Evolutionary conservation across 2,329 filamentous ascomycete species (phyloP), one percentile per base, ranked within the genome.

Genomic region (Talaromyces marneffei): DNA sequence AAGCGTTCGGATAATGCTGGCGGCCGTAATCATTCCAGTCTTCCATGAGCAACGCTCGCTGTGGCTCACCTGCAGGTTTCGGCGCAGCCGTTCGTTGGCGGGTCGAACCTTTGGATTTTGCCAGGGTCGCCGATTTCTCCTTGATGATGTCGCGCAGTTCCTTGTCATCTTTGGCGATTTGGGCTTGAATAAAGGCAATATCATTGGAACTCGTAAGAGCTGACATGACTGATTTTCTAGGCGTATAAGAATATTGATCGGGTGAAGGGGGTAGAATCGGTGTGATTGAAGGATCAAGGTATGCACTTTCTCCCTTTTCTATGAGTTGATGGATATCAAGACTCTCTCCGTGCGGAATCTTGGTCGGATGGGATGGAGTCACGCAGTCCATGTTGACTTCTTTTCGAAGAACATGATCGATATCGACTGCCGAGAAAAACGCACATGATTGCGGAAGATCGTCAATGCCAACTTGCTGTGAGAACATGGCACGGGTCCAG

Each of bases 361-460:
- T 82, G 0, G 83, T 82, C 0, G 84, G 83, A 74, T 99, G 90
- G 46, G 89, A 94, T 0, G 94, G 94, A 0, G 94, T 99, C 46
- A 97, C 77, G 72, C 94, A 99, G 70, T 96, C 90, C 91, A 99
- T 96, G 73, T 99, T 89, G 3, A 99, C 95, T 75, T 99, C 94
- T 73, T 99, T 99, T 57, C 94, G 85, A n/a, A 99, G 81, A 2
- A 99, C 92, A 68, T 91, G 87, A 71, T 99, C 94, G 66, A 99
- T 90, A 71, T 99, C 94, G 5, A 99, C 86, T 3, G 94, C 93
- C 0, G 90, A 95, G 77, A 99, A 99, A 76, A 92, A 99, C 8
- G 94, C 94, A 69, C 92, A 97, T 0, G 89, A 87, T 71, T 97
- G 94, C 0, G 95, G 94, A 9, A 99, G 83, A 70, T 99, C 94